Evolutionary conservation across 2,329 filamentous ascomycete genomes (phyloP).

Genomic region (Fusarium piperis): DNA sequence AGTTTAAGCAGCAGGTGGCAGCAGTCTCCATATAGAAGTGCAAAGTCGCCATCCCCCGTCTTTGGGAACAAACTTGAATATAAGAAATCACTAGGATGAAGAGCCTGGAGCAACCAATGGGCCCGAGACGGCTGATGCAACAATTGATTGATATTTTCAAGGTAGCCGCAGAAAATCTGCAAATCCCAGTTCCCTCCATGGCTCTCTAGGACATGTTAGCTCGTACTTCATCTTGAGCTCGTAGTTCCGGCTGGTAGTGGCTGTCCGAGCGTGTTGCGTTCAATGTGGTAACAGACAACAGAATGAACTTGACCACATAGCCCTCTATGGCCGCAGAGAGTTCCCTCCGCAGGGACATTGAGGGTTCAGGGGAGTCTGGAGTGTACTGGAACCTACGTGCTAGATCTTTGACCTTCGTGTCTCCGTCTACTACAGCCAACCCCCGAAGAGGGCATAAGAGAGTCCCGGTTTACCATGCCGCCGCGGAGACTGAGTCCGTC

Average conservation of each 20-base stretch:
- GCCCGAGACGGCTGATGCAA: not conserved
- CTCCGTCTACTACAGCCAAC: not conserved
- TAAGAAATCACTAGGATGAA: not conserved
- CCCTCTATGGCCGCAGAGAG: not conserved
- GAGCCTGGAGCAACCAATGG: not conserved
- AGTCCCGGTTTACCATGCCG: not conserved
- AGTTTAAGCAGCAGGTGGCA: not conserved
- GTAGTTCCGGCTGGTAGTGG: not conserved
- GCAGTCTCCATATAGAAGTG: not conserved
- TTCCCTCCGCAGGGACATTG: not conserved
- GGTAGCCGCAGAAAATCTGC: not conserved
- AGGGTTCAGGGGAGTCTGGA: not conserved
- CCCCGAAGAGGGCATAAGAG: not conserved
- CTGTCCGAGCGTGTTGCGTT: not conserved
- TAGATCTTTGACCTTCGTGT: not conserved
- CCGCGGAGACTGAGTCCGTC: not conserved
- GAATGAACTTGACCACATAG: not conserved
- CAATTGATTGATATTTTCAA: not conserved
- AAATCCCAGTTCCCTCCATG: not conserved
- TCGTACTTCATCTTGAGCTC: not conserved
- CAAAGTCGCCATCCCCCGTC: not conserved
- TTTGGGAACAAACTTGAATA: not conserved
- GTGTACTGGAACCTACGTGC: not conserved
- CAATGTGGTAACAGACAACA: not conserved
- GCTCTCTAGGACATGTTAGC: not conserved